Conservation (phyloP, 1,284 basidiomycete species). For the Fomitopsis betulina region DNA sequence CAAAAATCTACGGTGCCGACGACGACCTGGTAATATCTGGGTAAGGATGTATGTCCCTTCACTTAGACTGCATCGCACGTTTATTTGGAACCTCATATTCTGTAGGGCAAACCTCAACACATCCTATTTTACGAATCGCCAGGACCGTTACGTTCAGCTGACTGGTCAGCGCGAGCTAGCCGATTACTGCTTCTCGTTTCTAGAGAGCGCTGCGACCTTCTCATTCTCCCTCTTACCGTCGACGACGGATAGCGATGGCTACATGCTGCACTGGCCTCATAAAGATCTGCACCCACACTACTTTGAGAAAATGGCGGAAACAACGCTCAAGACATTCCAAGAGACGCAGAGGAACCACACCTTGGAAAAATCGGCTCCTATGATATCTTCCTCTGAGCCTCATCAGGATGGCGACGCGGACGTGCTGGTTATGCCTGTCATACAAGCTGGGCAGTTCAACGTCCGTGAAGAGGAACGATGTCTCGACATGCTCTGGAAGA, state of each 20-base stretch:
- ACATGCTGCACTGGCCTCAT: slow-evolving; percentile 55
- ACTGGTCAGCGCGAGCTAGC: slow-evolving; percentile 57
- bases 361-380: not conserved
- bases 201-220: slow-evolving; percentile 66
- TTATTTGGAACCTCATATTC: not conserved
- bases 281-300: slow-evolving; percentile 50
- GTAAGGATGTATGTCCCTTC: slow-evolving; percentile 43
- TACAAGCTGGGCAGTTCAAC: slow-evolving; percentile 83
- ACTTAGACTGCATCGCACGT: not conserved
- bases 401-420: slow-evolving; percentile 28
- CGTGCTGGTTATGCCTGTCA: slow-evolving; percentile 71
- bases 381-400: not conserved
- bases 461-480: slow-evolving; percentile 78
- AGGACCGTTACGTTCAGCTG: slow-evolving; percentile 91
- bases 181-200: slow-evolving; percentile 81
- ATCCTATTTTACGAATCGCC: slow-evolving; percentile 93
- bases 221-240: slow-evolving; percentile 62
- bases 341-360: slow-evolving; percentile 29
- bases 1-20: slow-evolving; percentile 94
- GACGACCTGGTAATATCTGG: slow-evolving; percentile 91
- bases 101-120: slow-evolving; percentile 89
- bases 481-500: slow-evolving; percentile 54
- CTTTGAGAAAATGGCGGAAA: slow-evolving; percentile 49
- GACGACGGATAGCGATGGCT: slow-evolving; percentile 27
- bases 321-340: slow-evolving; percentile 49